Percentiles rank a stretch among this genome's conserved stretches.
These are phyloP conservation scores for Arxiozyma bovina DNA, from an alignment of 1,139 yeast species.

Conservation along the genomic window DNA sequence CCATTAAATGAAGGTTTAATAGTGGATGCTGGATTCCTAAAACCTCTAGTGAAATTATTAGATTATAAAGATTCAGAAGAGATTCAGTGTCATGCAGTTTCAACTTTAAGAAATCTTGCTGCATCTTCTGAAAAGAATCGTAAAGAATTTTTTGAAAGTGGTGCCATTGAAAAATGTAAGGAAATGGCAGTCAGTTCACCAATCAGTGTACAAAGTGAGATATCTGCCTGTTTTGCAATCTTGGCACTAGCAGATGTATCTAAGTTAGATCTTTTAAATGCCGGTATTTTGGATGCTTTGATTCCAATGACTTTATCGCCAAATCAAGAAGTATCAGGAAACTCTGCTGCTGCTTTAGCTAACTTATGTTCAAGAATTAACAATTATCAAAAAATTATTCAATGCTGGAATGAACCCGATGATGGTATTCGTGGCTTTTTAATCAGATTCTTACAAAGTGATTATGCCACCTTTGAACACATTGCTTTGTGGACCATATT, in stretches of 20 bases:
- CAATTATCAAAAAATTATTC: slow-evolving; percentile 67
- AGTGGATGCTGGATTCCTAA: slow-evolving; percentile 90
- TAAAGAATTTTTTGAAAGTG: slow-evolving; percentile 85
- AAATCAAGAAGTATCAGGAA: slow-evolving; percentile 95
- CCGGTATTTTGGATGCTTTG: slow-evolving; percentile 79
- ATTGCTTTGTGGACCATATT: slow-evolving; percentile 96
- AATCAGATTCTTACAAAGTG: slow-evolving; percentile 68
- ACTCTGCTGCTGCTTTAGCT: slow-evolving; percentile 96
- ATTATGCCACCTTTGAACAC: slow-evolving; percentile 94
- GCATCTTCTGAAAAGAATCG: slow-evolving; percentile 92
- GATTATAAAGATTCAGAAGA: slow-evolving; percentile 87
- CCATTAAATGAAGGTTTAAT: slow-evolving; percentile 92
- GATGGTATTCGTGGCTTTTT: slow-evolving; percentile 85
- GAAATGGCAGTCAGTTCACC: slow-evolving; percentile 80
- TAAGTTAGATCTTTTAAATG: slow-evolving; percentile 72
- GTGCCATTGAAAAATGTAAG: slow-evolving; percentile 90
- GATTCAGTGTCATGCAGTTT: slow-evolving; percentile 95
- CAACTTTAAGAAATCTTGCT: slow-evolving; percentile 89
- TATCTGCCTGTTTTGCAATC: slow-evolving; percentile 94
- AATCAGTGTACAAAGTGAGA: slow-evolving; percentile 86
- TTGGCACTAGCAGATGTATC: slow-evolving; percentile 93
- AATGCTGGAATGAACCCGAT: slow-evolving; percentile 70
- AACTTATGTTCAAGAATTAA: slow-evolving; percentile 81
- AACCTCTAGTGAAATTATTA: slow-evolving; percentile 77
- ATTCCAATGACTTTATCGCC: slow-evolving; percentile 83